Base-by-base conservation (phyloP, 768 basidiomycete genomes). In the Amanita pallidorosea region DNA sequence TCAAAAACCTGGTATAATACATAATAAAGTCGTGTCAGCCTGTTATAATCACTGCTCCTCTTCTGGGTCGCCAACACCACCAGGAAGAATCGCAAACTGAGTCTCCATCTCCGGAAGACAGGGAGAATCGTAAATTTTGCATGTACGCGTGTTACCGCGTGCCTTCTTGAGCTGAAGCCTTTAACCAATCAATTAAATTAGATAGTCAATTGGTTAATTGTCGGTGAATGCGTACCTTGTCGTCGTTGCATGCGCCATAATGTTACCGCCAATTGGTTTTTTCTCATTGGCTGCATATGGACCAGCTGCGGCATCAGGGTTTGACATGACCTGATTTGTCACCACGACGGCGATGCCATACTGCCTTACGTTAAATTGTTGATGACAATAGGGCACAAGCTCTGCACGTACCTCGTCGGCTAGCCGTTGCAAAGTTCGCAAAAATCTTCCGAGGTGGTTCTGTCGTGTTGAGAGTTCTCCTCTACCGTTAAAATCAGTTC, bases 301-400 rank as follows among this genome's bases (percentile, higher is more conserved):
- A 11, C 88, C 87, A 44, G 90, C 90, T 3, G 86, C 80, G 25
- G 91, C 92, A 63, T 99, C 96, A 2, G 96, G 95, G 52, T 83
- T 94, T n/a, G 96, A 97, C 80, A 99, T 96, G 57, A 99, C 96
- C 66, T 99, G 96, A 64, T 99, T 99, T 4, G 90, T 89, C 37
- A 97, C 84, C 9, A 99, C 93, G 20, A 98, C 95, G 3, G 96
- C 96, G 45, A 98, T 89, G 25, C 96, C 96, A 61, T 90, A 99
- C 95, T 98, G 55, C 15, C 58, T 41, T 33, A 45, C 36, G 47
- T 54, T 45, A 15, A 23, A 18, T 27, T 18, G 31, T 31, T 12
- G 9, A 48, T 12, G 17, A 23, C 7, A 23, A 9, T 47, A 1
- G 15, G 29, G 31, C 13, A 6, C 9, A 48, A 13, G 20, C 23